Evolutionary conservation across 805 yeast genomes (phyloP).

Genomic region (Ogataea kodamae): DNA sequence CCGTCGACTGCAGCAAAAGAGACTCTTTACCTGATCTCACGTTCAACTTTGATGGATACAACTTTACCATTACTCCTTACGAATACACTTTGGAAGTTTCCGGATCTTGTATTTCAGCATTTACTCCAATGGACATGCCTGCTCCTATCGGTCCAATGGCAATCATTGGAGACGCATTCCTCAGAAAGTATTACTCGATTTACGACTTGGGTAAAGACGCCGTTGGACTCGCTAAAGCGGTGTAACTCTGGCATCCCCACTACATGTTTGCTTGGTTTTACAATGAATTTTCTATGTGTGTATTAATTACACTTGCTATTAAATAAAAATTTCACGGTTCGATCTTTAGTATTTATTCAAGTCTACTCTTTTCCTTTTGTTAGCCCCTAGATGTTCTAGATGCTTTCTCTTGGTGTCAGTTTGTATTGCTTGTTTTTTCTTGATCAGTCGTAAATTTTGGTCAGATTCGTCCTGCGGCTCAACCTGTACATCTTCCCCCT

Average conservation of each 20-base stretch:
- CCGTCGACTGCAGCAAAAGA: conserved; percentile 85
- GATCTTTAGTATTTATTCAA: conserved; percentile 14
- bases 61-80: conserved; percentile 83
- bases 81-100: conserved; percentile 94
- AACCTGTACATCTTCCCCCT: conserved; percentile 12
- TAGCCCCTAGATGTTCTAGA: conserved; percentile 4
- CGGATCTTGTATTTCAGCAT: conserved; percentile 94
- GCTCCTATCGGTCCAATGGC: conserved; percentile 96
- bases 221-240: conserved; percentile 88
- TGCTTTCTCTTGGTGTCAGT: conserved; percentile 11
- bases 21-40: conserved; percentile 87
- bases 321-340: conserved; percentile 4
- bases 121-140: conserved; percentile 97
- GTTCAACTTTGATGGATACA: conserved; percentile 82
- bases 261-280: conserved; percentile 5
- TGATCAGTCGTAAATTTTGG: conserved; percentile 3
- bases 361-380: conserved; percentile 24
- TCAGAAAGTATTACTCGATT: conserved; percentile 90
- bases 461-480: conserved; percentile 24
- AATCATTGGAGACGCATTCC: conserved; percentile 94
- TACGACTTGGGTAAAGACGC: conserved; percentile 89
- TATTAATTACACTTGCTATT: conserved; percentile 12
- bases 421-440: conserved; percentile 7
- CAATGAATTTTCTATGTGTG: conserved; percentile 6
- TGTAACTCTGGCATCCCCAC: conserved; percentile 30